Evolutionary conservation across 2,329 filamentous ascomycete genomes (phyloP).

Genomic region (Cordyceps fumosorosea): DNA sequence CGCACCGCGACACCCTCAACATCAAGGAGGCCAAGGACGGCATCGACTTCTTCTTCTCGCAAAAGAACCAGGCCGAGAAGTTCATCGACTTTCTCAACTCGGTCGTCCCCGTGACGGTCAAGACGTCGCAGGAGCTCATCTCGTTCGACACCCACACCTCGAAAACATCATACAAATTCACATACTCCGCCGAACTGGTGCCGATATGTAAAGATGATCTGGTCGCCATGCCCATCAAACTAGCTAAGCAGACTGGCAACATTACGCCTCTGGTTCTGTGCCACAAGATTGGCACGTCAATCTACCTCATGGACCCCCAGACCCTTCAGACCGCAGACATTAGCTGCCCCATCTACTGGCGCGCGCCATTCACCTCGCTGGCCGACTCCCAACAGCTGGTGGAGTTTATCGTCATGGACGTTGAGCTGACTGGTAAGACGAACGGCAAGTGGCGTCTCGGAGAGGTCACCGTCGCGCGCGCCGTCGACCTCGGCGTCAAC

Average conservation of each 20-base stretch:
- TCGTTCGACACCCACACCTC: conserved; percentile 89
- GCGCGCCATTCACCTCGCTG: conserved; percentile 75
- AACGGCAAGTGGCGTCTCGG: conserved; percentile 80
- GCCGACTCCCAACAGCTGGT: conserved; percentile 79
- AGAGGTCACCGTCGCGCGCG: conserved; percentile 81
- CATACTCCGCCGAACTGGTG: conserved; percentile 80
- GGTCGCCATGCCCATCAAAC: conserved; percentile 82
- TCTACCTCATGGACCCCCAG: conserved; percentile 84
- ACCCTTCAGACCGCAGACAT: conserved; percentile 90
- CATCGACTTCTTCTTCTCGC: conserved; percentile 90
- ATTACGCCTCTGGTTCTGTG: conserved; percentile 83
- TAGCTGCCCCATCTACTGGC: conserved; percentile 79
- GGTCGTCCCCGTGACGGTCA: conserved; percentile 68
- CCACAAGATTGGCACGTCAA: conserved; percentile 77
- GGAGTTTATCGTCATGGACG: conserved; percentile 93
- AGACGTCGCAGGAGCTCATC: conserved; percentile 78
- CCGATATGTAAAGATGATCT: conserved; percentile 97
- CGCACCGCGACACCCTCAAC: conserved; percentile 90
- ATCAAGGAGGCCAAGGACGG: conserved; percentile 97
- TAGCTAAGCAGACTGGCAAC: conserved; percentile 83
- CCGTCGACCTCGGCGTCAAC: conserved; percentile 79
- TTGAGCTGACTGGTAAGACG: conserved; percentile 68
- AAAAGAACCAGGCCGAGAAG: conserved; percentile 84
- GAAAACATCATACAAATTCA: conserved; percentile 90
- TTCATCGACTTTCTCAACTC: conserved; percentile 87